Percentiles rank a stretch among this genome's conserved stretches.
Conservation (phyloP, 2,329 filamentous ascomycete species). For the Claviceps monticola region DNA sequence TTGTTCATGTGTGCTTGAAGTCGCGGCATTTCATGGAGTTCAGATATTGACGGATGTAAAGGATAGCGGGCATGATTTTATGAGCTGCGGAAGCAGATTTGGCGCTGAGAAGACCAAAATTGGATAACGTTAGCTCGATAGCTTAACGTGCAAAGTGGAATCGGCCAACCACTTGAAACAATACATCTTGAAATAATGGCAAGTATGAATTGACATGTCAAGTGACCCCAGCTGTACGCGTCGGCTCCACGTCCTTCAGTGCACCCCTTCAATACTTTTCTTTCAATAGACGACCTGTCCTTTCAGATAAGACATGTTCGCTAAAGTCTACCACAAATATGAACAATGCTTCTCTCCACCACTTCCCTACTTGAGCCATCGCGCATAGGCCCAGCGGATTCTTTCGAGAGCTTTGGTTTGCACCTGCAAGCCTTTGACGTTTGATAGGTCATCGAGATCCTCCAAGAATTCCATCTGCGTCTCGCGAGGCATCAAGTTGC, state of each 20-base stretch:
- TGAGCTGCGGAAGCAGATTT: background rate
- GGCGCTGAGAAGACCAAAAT: background rate
- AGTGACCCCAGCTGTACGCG: background rate
- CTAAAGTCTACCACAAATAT: background rate
- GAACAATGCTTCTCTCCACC: background rate
- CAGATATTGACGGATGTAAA: background rate
- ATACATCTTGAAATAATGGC: background rate
- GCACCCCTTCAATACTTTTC: background rate
- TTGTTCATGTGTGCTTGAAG: background rate
- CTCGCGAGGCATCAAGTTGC: slow-evolving; percentile 53
- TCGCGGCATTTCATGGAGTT: background rate
- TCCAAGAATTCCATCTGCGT: slow-evolving; percentile 76
- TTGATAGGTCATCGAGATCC: slow-evolving; percentile 74
- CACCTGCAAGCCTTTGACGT: slow-evolving; percentile 63
- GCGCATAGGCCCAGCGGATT: slow-evolving; percentile 80
- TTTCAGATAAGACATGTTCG: background rate
- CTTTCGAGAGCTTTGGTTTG: slow-evolving; percentile 70
- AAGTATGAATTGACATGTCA: background rate
- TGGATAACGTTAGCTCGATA: background rate
- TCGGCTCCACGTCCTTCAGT: background rate
- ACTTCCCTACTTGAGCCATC: slow-evolving; percentile 43
- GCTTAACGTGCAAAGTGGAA: background rate
- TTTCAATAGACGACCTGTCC: background rate
- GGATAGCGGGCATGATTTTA: background rate
- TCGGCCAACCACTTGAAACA: no score